These are phyloP conservation scores for Eucalyptus virginea DNA, from an alignment of 345 rosid species.

Conservation along the genomic window DNA sequence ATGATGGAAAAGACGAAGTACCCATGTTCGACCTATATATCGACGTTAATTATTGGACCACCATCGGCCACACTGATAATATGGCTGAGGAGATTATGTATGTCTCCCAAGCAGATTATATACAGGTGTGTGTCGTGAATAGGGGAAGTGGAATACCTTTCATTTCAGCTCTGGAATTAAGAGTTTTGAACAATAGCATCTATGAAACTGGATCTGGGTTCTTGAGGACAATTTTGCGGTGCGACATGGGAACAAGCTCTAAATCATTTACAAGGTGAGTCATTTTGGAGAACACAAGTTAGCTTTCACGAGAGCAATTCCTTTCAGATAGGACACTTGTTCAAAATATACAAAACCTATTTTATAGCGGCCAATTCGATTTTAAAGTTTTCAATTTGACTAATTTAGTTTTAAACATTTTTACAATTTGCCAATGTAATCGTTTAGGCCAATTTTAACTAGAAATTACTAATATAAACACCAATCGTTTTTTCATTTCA, in stretches of 20 bases:
- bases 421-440: neutral
- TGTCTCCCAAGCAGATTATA: neutral
- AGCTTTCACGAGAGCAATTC: neutral
- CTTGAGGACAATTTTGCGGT: rapidly evolving
- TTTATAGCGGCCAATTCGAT: rapidly evolving
- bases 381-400: no score
- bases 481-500: rapidly evolving
- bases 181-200: neutral
- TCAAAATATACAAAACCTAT: no score
- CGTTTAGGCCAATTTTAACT: rapidly evolving
- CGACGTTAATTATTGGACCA: neutral
- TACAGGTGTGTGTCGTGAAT: conserved; percentile 5
- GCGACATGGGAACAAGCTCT: neutral
- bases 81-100: neutral
- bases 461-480: rapidly evolving
- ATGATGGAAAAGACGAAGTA: neutral
- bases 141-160: conserved; percentile 1
- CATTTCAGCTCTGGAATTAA: conserved; percentile 8
- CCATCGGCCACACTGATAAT: rapidly evolving
- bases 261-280: rapidly evolving
- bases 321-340: rapidly evolving
- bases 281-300: neutral
- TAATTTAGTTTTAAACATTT: neutral
- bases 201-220: neutral
- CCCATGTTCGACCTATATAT: conserved; percentile 4